These are phyloP conservation scores for Pseudoneurospora amorphoporcata DNA, from an alignment of 495 filamentous ascomycete genomes.

Conservation along the genomic window DNA sequence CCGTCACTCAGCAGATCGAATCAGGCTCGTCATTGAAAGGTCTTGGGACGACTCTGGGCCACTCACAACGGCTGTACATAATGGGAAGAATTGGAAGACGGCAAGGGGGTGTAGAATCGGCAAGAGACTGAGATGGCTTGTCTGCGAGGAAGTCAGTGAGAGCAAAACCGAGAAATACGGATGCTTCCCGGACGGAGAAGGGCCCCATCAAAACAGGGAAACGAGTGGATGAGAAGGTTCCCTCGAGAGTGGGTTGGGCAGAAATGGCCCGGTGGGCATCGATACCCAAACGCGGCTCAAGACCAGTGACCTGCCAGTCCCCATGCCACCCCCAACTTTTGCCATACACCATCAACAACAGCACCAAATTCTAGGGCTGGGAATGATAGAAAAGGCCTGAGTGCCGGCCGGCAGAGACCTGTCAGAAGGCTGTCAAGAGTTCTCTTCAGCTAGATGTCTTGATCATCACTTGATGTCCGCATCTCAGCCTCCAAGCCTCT, in stretches of 20 bases:
- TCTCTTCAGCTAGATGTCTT: background rate
- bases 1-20: background rate
- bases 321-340: conserved; percentile 5
- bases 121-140: background rate
- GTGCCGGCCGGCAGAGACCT: background rate
- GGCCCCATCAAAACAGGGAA: background rate
- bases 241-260: conserved; percentile 28
- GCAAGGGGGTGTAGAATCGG: background rate
- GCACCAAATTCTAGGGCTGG: conserved; percentile 13
- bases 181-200: background rate
- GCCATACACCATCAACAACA: conserved; percentile 20
- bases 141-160: background rate
- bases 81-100: background rate
- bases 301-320: conserved; percentile 18
- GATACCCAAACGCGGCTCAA: conserved; percentile 22
- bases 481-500: background rate
- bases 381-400: background rate
- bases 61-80: background rate
- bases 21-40: background rate
- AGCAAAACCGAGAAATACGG: background rate
- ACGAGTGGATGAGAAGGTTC: conserved; percentile 21
- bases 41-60: background rate
- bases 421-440: background rate
- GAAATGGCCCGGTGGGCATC: conserved; percentile 23
- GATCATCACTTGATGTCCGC: background rate